Evolutionary conservation across 2,329 filamentous ascomycete genomes (phyloP).

Genomic region (Penicillium rolfsii): DNA sequence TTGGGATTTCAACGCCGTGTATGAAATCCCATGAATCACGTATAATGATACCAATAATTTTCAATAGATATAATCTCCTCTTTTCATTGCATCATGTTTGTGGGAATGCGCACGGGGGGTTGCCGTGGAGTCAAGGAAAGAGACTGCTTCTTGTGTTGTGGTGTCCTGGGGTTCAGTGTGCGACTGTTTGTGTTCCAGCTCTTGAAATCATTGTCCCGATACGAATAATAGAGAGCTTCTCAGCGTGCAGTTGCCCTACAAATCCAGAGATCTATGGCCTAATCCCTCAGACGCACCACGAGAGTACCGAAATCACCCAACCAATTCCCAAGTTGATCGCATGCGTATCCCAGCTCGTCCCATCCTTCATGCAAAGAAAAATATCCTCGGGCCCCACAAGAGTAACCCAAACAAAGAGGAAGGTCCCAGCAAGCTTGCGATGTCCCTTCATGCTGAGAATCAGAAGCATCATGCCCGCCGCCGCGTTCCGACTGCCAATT

Average conservation of each 20-base stretch:
- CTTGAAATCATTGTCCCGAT: not conserved
- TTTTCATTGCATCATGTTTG: not conserved
- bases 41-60: not conserved
- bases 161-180: not conserved
- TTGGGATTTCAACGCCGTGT: constrained; percentile 15
- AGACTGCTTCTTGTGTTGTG: not conserved
- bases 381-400: not conserved
- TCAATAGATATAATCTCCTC: not conserved
- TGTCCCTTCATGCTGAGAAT: not conserved
- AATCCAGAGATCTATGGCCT: not conserved
- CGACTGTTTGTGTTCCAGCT: not conserved
- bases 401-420: not conserved
- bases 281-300: not conserved
- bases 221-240: not conserved
- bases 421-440: not conserved
- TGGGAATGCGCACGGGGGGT: no score
- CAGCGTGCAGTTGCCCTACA: not conserved
- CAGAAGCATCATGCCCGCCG: not conserved
- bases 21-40: not conserved
- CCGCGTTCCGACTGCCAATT: not conserved
- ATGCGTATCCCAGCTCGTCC: not conserved
- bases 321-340: not conserved
- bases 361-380: not conserved
- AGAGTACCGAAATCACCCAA: not conserved
- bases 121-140: not conserved